Evolutionary conservation across 2,329 filamentous ascomycete genomes (phyloP), one percentile per base, ranked within the genome.

Genomic region (Colletotrichum cuscutae): DNA sequence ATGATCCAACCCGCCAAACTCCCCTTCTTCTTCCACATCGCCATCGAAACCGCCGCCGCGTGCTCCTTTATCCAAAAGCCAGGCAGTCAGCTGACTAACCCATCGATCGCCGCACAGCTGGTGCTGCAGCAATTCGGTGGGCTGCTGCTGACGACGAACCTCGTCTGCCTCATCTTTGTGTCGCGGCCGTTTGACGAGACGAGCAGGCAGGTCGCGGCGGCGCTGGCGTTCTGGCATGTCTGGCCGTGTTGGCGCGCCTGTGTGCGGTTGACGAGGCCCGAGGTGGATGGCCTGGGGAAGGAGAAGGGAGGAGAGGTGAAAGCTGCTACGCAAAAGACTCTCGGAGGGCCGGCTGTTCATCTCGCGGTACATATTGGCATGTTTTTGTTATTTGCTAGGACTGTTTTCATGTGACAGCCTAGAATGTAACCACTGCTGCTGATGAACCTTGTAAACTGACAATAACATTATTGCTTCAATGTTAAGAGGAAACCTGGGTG

Each of bases 311-410:
- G 13, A 42, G 37, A 42, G 37, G 37, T 7, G 37, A 42, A 71
- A 46, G 15, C 72, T 13, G 5, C 72, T 13, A 77, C 76, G 19
- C 66, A 67, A 4, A 76, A 76, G 46, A 79, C 82, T 0, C 69
- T 89, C 1, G 87, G 87, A 0, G 87, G 87, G 1, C 87, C 87
- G 7, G 59, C 65, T 1, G 77, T 87, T 24, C 87, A 89, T 77
- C 74, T 89, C 3, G 75, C 75, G 2, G 81, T 84, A 26, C 87
- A 89, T 75, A 22, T 79, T 9, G 52, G 77, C 19, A 80, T 86
- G 68, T 76, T 87, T 1, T 71, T 75, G 5, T 75, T 82, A 71
- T 82, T 89, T 68, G 15, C 79, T 5, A 67, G 61, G 52, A 71
- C 77, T 15, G 80, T 76, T 11, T 7, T 77, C 7, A 49, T 49